Base-by-base conservation (phyloP, 768 basidiomycete species). In the Cubamyces lactineus region DNA sequence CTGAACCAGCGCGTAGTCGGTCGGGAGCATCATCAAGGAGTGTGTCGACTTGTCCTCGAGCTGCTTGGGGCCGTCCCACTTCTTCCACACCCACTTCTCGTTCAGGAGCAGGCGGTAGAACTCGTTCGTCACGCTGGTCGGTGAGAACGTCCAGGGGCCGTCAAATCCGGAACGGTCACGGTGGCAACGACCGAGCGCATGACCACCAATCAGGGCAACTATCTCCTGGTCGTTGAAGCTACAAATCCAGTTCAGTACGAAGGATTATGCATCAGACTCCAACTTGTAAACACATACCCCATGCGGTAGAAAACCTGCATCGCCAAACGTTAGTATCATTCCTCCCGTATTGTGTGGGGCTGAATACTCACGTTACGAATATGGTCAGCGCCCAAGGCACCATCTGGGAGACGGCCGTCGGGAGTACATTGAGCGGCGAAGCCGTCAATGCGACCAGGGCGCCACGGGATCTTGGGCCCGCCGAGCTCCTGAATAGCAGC, bases 191-290 rank as follows among this genome's bases (percentile, higher is more conserved):
- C 97, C 96, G 47, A 99, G 86, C 61, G 94, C 95, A 72, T 99
- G 96, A 40, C 93, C 95, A 64, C 96, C 96, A 23, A 86, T 85
- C 66, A 98, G 90, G 57, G 94, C 93, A 62, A 97, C 96, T 52
- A 98, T 98, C 78, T 98, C 96, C 76, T 92, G 93, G 77, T 99
- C 96, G 72, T 94, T 90, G 82, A 98, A 96, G 55, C 91, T 70
- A 47, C 1, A 5, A 17, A 65, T 11, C 28, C n/a, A 15, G 23
- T 30, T 40, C 49, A 46, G 43, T 38, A 15, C 28, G 4, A 34
- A 40, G 15, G 43, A 21, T 30, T 9, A 5, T 15, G 12, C 7
- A 17, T 12, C 13, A 23, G 1, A 16, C 28, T 21, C 7, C 2
- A 42, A 16, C 5, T 26, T 28, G 28, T 30, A 26, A 28, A 38